Conservation (phyloP, 441 rosid species). For the Gossypium davidsonii region DNA sequence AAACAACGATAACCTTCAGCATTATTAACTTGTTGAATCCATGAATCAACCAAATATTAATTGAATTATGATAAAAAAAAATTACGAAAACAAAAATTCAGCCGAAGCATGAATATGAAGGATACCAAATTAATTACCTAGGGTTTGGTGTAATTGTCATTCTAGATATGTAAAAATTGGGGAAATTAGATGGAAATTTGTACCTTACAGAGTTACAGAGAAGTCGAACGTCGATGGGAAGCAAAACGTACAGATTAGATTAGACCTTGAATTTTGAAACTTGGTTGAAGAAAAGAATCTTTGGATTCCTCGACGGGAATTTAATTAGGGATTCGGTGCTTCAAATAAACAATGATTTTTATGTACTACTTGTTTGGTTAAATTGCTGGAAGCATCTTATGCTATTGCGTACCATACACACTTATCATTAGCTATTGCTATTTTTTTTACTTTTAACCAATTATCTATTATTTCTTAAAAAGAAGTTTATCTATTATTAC, state of each 20-base stretch:
- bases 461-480: not conserved
- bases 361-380: not conserved
- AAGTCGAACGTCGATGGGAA: not conserved
- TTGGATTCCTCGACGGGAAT: slow-evolving; percentile 4
- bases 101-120: not conserved
- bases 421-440: too few species aligned
- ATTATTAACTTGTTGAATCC: not conserved
- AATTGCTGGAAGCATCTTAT: not conserved
- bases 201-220: slow-evolving; percentile 1
- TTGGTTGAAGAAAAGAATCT: not conserved
- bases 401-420: too few species aligned
- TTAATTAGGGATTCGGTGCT: not conserved
- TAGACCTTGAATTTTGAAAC: not conserved
- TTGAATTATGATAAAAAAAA: not conserved
- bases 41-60: not conserved
- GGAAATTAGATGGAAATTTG: not conserved
- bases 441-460: not conserved
- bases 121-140: not conserved
- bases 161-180: not conserved
- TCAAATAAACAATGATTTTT: not conserved
- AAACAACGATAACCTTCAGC: slow-evolving; percentile 2
- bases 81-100: not conserved
- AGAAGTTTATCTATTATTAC: too few species aligned
- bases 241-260: not conserved
- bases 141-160: not conserved